These are phyloP conservation scores for Parastagonospora nodorum DNA, from an alignment of 2,329 filamentous ascomycete species.

Conservation along the genomic window DNA sequence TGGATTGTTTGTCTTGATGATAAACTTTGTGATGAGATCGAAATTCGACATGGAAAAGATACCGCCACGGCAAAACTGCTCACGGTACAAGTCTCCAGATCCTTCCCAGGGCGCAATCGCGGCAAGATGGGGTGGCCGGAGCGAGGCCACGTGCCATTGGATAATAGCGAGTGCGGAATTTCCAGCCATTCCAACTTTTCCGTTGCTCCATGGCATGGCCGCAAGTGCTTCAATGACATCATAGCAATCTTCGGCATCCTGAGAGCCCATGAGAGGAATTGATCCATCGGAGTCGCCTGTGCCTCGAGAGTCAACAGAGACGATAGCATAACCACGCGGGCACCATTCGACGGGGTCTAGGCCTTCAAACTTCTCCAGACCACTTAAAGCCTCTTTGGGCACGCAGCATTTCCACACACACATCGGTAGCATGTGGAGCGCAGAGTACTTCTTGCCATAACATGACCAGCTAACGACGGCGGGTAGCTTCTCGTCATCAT, in stretches of 20 bases:
- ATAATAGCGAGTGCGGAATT: conserved; percentile 52
- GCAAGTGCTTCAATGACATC: conserved; percentile 53
- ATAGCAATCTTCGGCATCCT: conserved; percentile 54
- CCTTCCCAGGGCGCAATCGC: conserved; percentile 57
- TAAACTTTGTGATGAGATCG: conserved; percentile 49
- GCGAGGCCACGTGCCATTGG: conserved; percentile 52
- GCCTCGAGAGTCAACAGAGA: conserved; percentile 40
- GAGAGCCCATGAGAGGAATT: conserved; percentile 47
- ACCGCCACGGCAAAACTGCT: conserved; percentile 51
- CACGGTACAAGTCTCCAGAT: conserved; percentile 53
- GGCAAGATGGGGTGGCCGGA: conserved; percentile 50
- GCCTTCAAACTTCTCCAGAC: conserved; percentile 52
- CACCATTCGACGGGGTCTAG: conserved; percentile 48
- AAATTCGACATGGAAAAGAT: conserved; percentile 44
- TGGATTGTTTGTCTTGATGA: conserved; percentile 34
- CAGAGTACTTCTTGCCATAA: conserved; percentile 53
- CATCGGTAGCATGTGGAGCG: conserved; percentile 47
- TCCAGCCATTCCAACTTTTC: conserved; percentile 51
- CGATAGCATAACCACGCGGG: conserved; percentile 40
- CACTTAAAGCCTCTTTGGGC: conserved; percentile 22
- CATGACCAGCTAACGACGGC: conserved; percentile 53
- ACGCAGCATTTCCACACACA: conserved; percentile 49
- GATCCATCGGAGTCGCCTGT: conserved; percentile 42
- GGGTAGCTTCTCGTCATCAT: conserved; percentile 45
- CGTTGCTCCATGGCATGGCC: conserved; percentile 52